phyloP scores from a whole-genome alignment of 2,329 filamentous ascomycete genomes.

The Colletotrichum sp. region DNA sequence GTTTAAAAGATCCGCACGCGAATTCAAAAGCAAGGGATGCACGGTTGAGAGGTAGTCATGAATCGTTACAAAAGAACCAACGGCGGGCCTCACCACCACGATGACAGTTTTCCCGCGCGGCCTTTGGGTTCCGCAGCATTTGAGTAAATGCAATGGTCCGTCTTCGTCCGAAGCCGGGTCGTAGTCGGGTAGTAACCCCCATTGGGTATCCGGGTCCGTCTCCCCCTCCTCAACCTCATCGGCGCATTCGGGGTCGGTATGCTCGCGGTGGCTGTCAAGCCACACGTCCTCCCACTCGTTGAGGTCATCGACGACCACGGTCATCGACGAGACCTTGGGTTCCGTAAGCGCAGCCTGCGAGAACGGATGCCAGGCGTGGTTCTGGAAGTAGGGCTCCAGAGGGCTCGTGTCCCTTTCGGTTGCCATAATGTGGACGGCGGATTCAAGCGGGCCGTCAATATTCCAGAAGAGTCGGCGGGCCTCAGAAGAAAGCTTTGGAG shows the following conservation, averaged over 20 bases:
- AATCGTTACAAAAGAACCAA: slow-evolving; percentile 14
- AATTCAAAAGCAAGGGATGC: slow-evolving; percentile 21
- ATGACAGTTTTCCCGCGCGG: background rate
- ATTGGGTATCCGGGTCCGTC: background rate
- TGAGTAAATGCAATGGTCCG: background rate
- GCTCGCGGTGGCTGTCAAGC: background rate
- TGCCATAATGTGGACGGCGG: background rate
- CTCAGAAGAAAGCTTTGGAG: background rate
- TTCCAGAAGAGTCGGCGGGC: background rate
- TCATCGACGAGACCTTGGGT: background rate
- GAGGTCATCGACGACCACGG: background rate
- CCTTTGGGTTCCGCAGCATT: background rate
- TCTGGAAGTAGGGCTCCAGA: background rate
- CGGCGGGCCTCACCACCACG: background rate
- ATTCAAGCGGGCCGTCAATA: background rate
- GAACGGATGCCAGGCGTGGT: background rate
- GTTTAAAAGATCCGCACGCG: background rate
- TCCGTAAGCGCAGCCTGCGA: background rate
- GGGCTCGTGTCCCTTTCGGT: background rate
- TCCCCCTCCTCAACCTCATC: background rate
- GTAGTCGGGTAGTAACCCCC: background rate
- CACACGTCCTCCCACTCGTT: background rate
- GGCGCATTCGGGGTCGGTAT: background rate
- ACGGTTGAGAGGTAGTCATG: slow-evolving; percentile 19
- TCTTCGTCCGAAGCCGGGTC: background rate